Conservation (phyloP, 2,329 filamentous ascomycete genomes). For the Penicillium sp. region DNA sequence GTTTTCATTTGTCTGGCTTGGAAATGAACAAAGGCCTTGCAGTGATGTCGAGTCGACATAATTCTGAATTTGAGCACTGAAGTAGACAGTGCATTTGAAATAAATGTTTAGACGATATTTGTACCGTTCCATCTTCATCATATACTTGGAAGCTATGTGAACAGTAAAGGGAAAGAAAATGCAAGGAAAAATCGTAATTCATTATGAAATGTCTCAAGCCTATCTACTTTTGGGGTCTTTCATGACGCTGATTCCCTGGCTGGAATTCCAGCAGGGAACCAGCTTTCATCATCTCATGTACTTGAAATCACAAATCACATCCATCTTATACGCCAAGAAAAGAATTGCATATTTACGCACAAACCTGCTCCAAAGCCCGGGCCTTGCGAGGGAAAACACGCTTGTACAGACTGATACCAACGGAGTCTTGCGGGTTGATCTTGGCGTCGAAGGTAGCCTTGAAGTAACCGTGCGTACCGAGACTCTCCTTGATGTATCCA, state of each 20-base stretch:
- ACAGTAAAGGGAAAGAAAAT: not conserved
- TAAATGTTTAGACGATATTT: not conserved
- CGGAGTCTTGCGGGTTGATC: conserved; percentile 92
- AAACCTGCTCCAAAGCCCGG: conserved; percentile 43
- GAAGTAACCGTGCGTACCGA: conserved; percentile 99
- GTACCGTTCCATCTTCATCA: not conserved
- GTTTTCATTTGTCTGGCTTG: conserved; percentile 2
- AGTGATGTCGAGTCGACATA: not conserved
- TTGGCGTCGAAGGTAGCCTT: conserved; percentile 96
- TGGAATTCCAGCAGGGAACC: not conserved
- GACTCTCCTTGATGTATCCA: conserved; percentile 88
- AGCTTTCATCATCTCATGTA: conserved; percentile 15
- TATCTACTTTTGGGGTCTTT: conserved; percentile 31
- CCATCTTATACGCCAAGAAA: conserved; percentile 16
- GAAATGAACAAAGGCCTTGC: conserved; percentile 1
- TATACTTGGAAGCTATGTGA: not conserved
- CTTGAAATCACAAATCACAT: conserved; percentile 33
- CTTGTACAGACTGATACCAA: conserved; percentile 89
- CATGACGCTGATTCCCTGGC: conserved; percentile 11
- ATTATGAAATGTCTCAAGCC: conserved; percentile 28
- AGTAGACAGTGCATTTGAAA: conserved; percentile 1
- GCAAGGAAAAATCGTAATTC: conserved; percentile 29
- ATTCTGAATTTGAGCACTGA: not conserved
- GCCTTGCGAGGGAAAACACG: conserved; percentile 77
- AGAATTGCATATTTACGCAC: conserved; percentile 15